These are phyloP conservation scores for Leishmania aethiopica DNA, from an alignment of 208 protist genomes.

Conservation along the genomic window DNA sequence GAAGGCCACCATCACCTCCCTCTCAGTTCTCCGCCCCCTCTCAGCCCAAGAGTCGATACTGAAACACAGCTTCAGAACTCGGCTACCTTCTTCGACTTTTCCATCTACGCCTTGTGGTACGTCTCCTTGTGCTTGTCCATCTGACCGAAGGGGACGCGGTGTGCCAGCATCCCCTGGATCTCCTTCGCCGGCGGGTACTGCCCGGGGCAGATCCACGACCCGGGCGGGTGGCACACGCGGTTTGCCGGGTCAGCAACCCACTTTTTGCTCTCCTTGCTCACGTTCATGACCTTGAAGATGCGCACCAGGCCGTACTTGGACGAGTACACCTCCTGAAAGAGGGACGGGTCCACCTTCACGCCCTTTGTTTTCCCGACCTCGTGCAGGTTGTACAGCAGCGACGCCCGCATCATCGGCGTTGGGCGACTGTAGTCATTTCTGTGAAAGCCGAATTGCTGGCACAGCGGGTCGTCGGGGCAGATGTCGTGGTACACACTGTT, in stretches of 20 bases:
- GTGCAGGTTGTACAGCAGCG: conserved; percentile 72
- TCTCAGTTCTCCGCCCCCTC: no score
- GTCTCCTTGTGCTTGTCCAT: conserved; percentile 41
- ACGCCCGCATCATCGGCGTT: conserved; percentile 50
- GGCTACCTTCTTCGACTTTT: not conserved
- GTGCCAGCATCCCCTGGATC: conserved; percentile 68
- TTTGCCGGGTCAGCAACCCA: conserved; percentile 64
- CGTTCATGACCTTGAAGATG: conserved; percentile 96
- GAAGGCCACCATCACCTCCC: no score
- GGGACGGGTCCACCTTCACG: conserved; percentile 17
- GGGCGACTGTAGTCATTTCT: conserved; percentile 25
- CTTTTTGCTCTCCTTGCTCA: conserved; percentile 60
- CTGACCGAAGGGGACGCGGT: conserved; percentile 55
- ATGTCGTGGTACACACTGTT: conserved; percentile 73
- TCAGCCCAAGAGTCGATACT: no score
- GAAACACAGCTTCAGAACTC: not conserved
- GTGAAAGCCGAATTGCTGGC: conserved; percentile 50
- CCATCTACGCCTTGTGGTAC: conserved; percentile 58
- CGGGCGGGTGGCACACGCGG: conserved; percentile 54
- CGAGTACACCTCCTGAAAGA: conserved; percentile 92
- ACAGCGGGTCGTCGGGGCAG: conserved; percentile 70
- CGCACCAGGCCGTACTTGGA: conserved; percentile 96
- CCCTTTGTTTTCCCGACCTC: conserved; percentile 1
- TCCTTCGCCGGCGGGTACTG: conserved; percentile 77
- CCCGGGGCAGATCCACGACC: conserved; percentile 69